Base-by-base conservation (phyloP, 2,329 filamentous ascomycete genomes). In the Beauveria rudraprayagi region DNA sequence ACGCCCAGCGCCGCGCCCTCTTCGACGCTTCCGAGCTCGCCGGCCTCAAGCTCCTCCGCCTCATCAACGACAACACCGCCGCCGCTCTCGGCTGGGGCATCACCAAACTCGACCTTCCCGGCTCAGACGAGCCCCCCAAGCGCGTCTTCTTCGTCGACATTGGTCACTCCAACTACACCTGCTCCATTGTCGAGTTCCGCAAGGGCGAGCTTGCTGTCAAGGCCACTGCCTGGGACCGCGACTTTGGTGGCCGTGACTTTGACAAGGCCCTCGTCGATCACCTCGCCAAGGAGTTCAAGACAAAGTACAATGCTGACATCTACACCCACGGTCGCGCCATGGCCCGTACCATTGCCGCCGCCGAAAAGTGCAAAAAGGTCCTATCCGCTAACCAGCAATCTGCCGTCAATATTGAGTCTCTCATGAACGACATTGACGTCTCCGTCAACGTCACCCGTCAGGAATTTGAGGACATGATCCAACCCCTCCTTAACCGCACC, bases 351-450 rank as follows among this genome's bases (percentile, higher is more conserved):
- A 83, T 90, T 47, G 87, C 91, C 64, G 92, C 90, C 61, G 92
- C 92, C 60, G 94, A 99, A 83, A 97, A 96, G 84, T 80, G 96
- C 73, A 99, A 99, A 88, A 97, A 97, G 86, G 88, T 97, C 61
- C 82, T 99, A 61, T 97, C 93, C 41, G 94, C 94, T 73, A 97
- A 97, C 80, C 89, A 92, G 68, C 84, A 89, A 72, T 92, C 93
- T 19, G 91, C 93, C 55, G 78, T 99, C 75, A 97, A 92, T 82
- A 95, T 99, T 70, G 94, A 99, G 81, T 97, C 92, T 41, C 82
- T 99, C 68, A 97, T 99, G 92, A 95, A 97, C 77, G 94, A 99
- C 74, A 81, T 96, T 64, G 94, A 99, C 74, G 94, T 96, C 43
- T 85, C 85, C 59, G 81, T 89, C 63, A 89, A 96, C 83, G 83